Conservation (phyloP, 2,329 filamentous ascomycete species). For the Penicillium sp. region DNA sequence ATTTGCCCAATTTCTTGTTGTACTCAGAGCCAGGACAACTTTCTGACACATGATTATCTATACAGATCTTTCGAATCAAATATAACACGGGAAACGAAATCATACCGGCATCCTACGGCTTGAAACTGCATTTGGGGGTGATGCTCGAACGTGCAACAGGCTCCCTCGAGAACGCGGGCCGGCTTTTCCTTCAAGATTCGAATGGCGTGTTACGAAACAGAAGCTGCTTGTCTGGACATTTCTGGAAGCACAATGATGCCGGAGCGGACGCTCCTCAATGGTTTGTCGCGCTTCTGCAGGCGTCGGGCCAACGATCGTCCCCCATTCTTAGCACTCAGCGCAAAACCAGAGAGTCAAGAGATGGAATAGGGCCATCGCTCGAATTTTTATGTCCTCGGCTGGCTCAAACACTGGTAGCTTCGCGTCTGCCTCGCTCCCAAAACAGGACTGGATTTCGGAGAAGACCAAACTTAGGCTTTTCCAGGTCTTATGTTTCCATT, state of each 20-base stretch:
- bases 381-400: conserved; percentile 42
- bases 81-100: conserved; percentile 25
- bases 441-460: conserved; percentile 24
- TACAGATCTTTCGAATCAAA: conserved; percentile 15
- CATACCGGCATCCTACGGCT: conserved; percentile 24
- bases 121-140: conserved; percentile 34
- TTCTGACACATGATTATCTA: conserved; percentile 3
- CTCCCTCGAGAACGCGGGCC: conserved; percentile 50
- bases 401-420: conserved; percentile 22
- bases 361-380: conserved; percentile 27
- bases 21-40: not conserved
- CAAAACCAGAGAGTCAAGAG: conserved; percentile 9
- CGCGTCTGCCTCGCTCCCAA: conserved; percentile 22
- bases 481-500: conserved; percentile 28
- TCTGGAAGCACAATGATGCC: conserved; percentile 34
- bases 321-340: conserved; percentile 11
- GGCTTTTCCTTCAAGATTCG: conserved; percentile 43
- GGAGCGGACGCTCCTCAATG: conserved; percentile 31
- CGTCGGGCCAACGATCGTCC: conserved; percentile 16
- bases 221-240: conserved; percentile 33
- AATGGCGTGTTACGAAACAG: conserved; percentile 37
- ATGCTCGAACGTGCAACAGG: conserved; percentile 53
- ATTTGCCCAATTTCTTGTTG: conserved; percentile 3
- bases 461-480: conserved; percentile 17
- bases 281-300: conserved; percentile 32